A percentile compares a stretch with the other conserved stretches of the same genome.
Conservation (phyloP, 768 basidiomycete genomes). For the Trametes gibbosa region DNA sequence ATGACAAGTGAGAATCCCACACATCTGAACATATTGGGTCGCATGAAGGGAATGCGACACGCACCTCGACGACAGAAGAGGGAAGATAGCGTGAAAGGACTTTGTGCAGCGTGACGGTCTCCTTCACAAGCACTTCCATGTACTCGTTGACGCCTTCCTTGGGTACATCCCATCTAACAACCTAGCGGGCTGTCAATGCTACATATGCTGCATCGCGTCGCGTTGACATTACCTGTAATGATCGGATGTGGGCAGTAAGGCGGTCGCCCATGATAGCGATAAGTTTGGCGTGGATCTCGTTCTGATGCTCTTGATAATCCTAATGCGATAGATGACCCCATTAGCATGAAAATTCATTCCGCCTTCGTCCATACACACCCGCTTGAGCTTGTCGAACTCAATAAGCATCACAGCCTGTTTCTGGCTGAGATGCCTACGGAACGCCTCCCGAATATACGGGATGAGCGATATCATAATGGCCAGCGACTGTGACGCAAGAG, state of each 20-base stretch:
- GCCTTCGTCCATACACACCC: conserved; percentile 50
- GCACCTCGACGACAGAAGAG: conserved; percentile 76
- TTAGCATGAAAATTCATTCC: not conserved
- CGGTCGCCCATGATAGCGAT: conserved; percentile 99
- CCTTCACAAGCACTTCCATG: conserved; percentile 90
- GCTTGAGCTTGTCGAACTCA: conserved; percentile 97
- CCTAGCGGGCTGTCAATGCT: conserved; percentile 37
- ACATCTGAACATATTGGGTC: not conserved
- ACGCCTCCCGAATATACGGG: conserved; percentile 93
- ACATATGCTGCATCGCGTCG: not conserved
- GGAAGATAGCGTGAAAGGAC: conserved; percentile 90
- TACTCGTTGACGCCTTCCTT: conserved; percentile 75
- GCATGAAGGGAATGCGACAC: conserved; percentile 23
- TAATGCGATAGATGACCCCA: conserved; percentile 27
- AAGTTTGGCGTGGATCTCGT: conserved; percentile 96
- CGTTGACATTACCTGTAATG: conserved; percentile 59
- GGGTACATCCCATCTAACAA: conserved; percentile 73
- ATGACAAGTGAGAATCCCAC: not conserved
- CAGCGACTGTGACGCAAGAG: conserved; percentile 92
- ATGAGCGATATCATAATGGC: conserved; percentile 93
- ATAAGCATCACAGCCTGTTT: conserved; percentile 97
- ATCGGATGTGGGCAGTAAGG: conserved; percentile 77
- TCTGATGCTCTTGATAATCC: conserved; percentile 99
- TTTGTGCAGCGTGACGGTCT: conserved; percentile 93
- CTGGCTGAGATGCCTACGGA: conserved; percentile 87